Percentiles rank a stretch among this genome's conserved stretches.
These are phyloP conservation scores for Rosellinia necatrix DNA, from an alignment of 2,329 filamentous ascomycete genomes.

Conservation along the genomic window DNA sequence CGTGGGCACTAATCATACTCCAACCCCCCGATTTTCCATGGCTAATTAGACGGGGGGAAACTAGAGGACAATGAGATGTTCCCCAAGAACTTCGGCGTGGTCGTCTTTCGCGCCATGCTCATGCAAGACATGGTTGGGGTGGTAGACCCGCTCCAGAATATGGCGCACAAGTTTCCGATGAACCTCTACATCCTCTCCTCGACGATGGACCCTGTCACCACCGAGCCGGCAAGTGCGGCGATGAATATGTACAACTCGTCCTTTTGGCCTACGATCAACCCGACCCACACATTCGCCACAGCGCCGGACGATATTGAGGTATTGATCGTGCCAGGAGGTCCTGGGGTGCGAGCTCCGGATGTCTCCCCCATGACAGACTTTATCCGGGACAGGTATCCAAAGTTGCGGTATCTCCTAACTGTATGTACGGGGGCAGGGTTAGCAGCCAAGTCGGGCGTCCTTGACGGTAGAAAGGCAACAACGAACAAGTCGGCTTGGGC, in stretches of 20 bases:
- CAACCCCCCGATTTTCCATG: neutral
- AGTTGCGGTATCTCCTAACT: slow-evolving; percentile 58
- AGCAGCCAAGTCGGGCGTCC: slow-evolving; percentile 57
- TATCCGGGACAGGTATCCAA: slow-evolving; percentile 47
- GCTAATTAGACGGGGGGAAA: neutral
- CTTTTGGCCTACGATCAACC: slow-evolving; percentile 23
- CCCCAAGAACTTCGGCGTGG: slow-evolving; percentile 17
- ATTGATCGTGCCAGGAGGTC: slow-evolving; percentile 47
- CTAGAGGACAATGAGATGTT: slow-evolving; percentile 14
- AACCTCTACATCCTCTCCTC: slow-evolving; percentile 21
- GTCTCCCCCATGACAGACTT: slow-evolving; percentile 45
- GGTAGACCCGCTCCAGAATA: slow-evolving; percentile 18
- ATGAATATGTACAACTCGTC: slow-evolving; percentile 20
- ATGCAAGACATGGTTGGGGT: slow-evolving; percentile 25
- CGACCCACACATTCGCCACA: slow-evolving; percentile 45
- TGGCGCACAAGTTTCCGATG: slow-evolving; percentile 16
- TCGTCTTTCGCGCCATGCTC: slow-evolving; percentile 20
- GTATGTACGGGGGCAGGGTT: slow-evolving; percentile 65
- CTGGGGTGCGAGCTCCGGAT: slow-evolving; percentile 38
- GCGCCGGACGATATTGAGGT: slow-evolving; percentile 41
- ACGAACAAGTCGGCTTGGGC: slow-evolving; percentile 62
- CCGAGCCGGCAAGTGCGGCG: slow-evolving; percentile 8
- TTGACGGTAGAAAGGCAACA: slow-evolving; percentile 62
- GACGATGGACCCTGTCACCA: slow-evolving; percentile 23
- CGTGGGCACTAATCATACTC: neutral